These are phyloP conservation scores for Talaromyces sp. DNA, from an alignment of 2,329 filamentous ascomycete genomes.

Conservation along the genomic window DNA sequence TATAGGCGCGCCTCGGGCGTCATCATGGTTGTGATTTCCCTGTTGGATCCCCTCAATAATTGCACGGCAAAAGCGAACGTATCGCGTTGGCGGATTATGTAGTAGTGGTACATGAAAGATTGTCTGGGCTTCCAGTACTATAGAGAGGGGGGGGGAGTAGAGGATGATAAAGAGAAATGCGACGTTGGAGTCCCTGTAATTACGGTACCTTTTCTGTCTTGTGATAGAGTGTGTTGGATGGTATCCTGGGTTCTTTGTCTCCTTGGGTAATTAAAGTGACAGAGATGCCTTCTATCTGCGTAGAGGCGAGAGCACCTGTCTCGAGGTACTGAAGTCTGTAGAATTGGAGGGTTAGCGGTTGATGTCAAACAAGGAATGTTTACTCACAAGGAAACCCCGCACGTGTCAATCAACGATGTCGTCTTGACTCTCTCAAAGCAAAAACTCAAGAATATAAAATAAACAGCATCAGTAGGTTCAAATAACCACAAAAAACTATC, in stretches of 20 bases:
- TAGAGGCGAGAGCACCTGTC: background rate
- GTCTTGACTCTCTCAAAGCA: background rate
- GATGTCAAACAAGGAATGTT: conserved; percentile 11
- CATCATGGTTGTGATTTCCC: conserved; percentile 31
- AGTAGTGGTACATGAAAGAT: conserved; percentile 40
- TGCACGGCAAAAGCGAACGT: conserved; percentile 38
- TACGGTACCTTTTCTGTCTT: conserved; percentile 19
- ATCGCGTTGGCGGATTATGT: conserved; percentile 39
- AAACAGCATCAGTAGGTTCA: background rate
- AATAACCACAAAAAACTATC: background rate
- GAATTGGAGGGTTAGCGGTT: background rate
- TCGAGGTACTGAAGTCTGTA: background rate
- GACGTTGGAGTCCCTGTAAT: conserved; percentile 10
- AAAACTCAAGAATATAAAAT: background rate
- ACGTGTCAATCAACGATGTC: background rate
- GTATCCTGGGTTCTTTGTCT: background rate
- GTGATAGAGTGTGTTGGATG: background rate
- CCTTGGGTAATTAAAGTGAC: background rate
- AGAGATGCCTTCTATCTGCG: background rate
- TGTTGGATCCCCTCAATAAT: conserved; percentile 36
- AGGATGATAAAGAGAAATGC: conserved; percentile 3
- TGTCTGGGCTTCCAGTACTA: background rate
- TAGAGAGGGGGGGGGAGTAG: conserved; percentile 3
- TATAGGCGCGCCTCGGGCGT: conserved; percentile 42
- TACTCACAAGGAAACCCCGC: conserved; percentile 13